Evolutionary conservation across 2,329 filamentous ascomycete genomes (phyloP), one percentile per base, ranked within the genome.

Genomic region (Nothopassalora personata): DNA sequence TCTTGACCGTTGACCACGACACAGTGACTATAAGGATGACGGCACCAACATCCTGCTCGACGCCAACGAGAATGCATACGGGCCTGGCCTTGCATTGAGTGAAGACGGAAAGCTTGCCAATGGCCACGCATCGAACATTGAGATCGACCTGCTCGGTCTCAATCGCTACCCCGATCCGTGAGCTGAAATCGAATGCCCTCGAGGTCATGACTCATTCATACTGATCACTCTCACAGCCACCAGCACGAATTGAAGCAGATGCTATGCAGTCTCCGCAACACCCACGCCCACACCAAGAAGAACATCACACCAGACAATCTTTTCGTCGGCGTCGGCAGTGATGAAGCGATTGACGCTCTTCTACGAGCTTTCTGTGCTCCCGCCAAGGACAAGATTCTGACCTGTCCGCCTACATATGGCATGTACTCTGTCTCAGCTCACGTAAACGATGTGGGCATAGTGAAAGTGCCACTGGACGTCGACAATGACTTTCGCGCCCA

Each of bases 341-440:
- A 99, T 74, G 94, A 99, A 81, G 93, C 91, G 64, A 96, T 99
- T 72, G 94, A 99, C 76, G 91, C 90, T 5, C 83, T 99, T 45
- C 83, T 99, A 60, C 88, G 94, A 55, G 94, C 90, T 75, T 99
- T 99, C 79, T 99, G 94, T 77, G 79, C 85, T 1, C 94, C 94
- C 0, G 90, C 88, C 49, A 82, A 82, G 65, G 94, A 99, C 76
- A 91, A 89, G 72, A 95, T 99, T 72, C 83, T 99, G 36, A 93
- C 91, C 46, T 97, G 93, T 71, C 94, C 94, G 18, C 94, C 94
- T 0, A 99, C 94, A 0, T 99, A 99, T 74, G 94, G 94, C 77
- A 99, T 99, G 94, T 99, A 99, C 79, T 81, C 85, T 50, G 94
- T 99, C 18, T 95, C 90, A 6, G 94, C 94, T 0, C 89, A 95